Evolutionary conservation across 306 rosid genomes (phyloP), one percentile per base, ranked within the genome.

Genomic region (Trifolium subterraneum): DNA sequence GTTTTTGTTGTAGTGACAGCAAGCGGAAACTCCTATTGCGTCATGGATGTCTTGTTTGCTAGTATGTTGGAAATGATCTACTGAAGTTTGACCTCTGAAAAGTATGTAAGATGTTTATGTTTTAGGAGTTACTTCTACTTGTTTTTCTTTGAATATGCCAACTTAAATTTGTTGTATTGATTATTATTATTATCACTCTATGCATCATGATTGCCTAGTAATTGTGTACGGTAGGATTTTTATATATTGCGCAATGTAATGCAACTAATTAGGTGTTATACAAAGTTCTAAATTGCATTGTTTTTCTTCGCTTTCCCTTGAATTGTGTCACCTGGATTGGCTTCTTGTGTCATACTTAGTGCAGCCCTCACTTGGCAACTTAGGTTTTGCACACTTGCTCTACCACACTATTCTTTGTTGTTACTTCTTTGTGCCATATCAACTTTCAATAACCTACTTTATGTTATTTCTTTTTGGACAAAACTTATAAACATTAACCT

Each of bases 1-100:
- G 73, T 68, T 74, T 66, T 62, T 22, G 45, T 79, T 72, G 35
- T 1, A 80, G 75, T 19, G 79, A 73, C 35, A 81, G 81, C 50
- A 86, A 61, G 68, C 72, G 19, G 71, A 70, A 68, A 27, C 64
- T 86, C 38, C 78, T 78, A 78, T 58, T 84, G 81, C 86, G 77
- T 16, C 92, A 84, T 83, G 92, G 91, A 27, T 88, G 92, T 78
- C 41, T 73, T 33, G 83, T 87, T 54, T 66, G 61, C 20, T 8
- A 11, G 63, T 14, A 22, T 11, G n/a, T 7, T 20, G 31, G 22
- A 22, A 60, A 18, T 39, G 52, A 39, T 18, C 3, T 48, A 16
- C 20, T 15, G 55, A 48, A 12, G 50, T 44, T 44, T 44, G 15
- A 11, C 15, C 50, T 44, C 50, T 44, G 16, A 38, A 44, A 44